Evolutionary conservation across 345 rosid species (phyloP).

Genomic region (Aegle marmelos): DNA sequence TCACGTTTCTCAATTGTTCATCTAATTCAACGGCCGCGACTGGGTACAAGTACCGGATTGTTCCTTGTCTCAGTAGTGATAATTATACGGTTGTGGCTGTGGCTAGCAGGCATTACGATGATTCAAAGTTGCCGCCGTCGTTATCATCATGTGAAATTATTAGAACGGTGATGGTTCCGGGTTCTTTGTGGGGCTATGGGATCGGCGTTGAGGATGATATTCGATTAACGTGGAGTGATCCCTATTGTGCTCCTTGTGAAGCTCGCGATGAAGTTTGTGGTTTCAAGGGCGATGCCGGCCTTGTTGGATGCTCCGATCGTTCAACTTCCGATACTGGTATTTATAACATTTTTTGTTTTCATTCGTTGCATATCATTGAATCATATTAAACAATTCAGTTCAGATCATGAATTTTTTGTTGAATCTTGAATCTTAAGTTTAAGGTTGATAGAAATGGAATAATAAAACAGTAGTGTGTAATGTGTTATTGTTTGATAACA

Average conservation of each 20-base stretch:
- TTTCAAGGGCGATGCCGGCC: slow-evolving; percentile 7
- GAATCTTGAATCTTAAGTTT: background rate
- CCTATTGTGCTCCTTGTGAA: slow-evolving; percentile 18
- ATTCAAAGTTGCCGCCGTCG: background rate
- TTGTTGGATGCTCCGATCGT: slow-evolving; percentile 4
- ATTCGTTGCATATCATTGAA: background rate
- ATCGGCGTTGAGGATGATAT: background rate
- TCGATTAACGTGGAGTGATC: slow-evolving; percentile 19
- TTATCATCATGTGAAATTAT: background rate
- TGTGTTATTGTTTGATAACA: too few relatives aligned
- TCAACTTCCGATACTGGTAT: slow-evolving; percentile 6
- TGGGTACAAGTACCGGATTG: background rate
- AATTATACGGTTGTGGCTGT: slow-evolving; percentile 17
- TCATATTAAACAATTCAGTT: background rate
- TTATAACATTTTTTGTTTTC: background rate
- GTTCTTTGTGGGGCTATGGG: background rate
- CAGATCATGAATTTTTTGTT: too few relatives aligned
- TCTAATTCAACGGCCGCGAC: background rate
- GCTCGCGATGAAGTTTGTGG: slow-evolving; percentile 14
- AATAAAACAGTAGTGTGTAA: too few relatives aligned
- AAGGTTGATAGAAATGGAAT: background rate
- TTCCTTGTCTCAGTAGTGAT: slow-evolving; percentile 23
- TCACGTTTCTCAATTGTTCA: slow-evolving; percentile 37
- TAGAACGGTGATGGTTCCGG: slow-evolving; percentile 12
- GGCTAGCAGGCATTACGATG: background rate